Conservation (phyloP, 306 rosid genomes). For the Vachellia collinsii region DNA sequence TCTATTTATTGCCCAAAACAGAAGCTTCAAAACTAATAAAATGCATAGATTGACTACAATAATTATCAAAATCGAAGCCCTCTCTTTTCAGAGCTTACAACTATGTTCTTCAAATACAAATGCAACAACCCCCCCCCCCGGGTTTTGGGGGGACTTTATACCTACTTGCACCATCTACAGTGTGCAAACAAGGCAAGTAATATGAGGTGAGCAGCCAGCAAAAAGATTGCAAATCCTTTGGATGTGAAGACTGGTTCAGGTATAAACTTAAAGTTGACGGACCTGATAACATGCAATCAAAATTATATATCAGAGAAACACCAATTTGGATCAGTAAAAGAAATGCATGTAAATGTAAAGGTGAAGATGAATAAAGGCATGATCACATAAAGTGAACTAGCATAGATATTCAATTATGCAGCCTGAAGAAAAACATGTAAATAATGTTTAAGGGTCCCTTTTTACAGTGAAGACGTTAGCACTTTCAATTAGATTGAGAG, state of each 20-base stretch:
- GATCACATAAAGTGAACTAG: conserved; percentile 14
- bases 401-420: background rate
- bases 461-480: background rate
- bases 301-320: conserved; percentile 40
- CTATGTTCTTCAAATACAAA: background rate
- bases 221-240: conserved; percentile 71
- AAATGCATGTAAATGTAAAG: background rate
- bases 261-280: conserved; percentile 91
- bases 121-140: background rate
- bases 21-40: conserved; percentile 16
- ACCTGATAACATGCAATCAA: conserved; percentile 63
- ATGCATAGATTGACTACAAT: conserved; percentile 23
- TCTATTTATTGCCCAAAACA: background rate
- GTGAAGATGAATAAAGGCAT: background rate
- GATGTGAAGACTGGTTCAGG: conserved; percentile 86
- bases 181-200: conserved; percentile 69
- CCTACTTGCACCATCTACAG: conserved; percentile 98
- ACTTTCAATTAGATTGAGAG: background rate
- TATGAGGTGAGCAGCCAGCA: conserved; percentile 76
- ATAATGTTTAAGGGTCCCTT: background rate
- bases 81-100: background rate
- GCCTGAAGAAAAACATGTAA: background rate
- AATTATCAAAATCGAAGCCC: background rate
- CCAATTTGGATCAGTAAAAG: background rate
- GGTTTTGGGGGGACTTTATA: conserved; percentile 24